Conservation (phyloP, 2,329 filamentous ascomycete species). For the Fusarium sp. region DNA sequence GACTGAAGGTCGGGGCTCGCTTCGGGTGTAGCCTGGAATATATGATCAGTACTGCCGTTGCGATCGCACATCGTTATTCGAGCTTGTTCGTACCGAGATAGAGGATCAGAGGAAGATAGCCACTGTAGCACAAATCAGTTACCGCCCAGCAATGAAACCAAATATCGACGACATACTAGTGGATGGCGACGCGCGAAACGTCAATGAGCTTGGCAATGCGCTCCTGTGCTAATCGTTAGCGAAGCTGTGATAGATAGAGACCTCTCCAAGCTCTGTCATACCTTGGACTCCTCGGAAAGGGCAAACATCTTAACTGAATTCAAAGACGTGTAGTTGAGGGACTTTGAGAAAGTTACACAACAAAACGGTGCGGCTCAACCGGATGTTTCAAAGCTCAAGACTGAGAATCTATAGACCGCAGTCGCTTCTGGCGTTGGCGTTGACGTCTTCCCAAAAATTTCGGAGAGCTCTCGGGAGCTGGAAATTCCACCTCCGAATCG, state of each 20-base stretch:
- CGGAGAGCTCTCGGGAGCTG: conserved; percentile 30
- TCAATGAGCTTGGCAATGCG: conserved; percentile 98
- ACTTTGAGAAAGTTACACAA: conserved; percentile 1
- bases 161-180: conserved; percentile 76
- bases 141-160: not conserved
- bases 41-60: conserved; percentile 41
- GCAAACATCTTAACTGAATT: conserved; percentile 61
- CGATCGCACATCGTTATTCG: conserved; percentile 18
- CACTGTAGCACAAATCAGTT: conserved; percentile 66
- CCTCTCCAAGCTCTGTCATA: conserved; percentile 51
- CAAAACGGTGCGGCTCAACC: conserved; percentile 2
- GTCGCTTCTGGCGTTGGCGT: conserved; percentile 2
- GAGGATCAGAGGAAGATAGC: conserved; percentile 95
- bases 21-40: conserved; percentile 84
- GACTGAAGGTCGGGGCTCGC: conserved; percentile 84
- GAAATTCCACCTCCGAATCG: conserved; percentile 40
- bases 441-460: conserved; percentile 41
- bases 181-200: conserved; percentile 89
- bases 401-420: conserved; percentile 25
- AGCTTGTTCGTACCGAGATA: conserved; percentile 79
- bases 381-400: conserved; percentile 23
- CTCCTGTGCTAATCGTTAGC: conserved; percentile 69
- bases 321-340: not conserved
- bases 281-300: conserved; percentile 98
- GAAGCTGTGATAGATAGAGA: conserved; percentile 6